A percentile compares a stretch with the other conserved stretches of the same genome.
These are phyloP conservation scores for Rhodotorula sp. DNA, from an alignment of 1,284 basidiomycete species.

Conservation along the genomic window DNA sequence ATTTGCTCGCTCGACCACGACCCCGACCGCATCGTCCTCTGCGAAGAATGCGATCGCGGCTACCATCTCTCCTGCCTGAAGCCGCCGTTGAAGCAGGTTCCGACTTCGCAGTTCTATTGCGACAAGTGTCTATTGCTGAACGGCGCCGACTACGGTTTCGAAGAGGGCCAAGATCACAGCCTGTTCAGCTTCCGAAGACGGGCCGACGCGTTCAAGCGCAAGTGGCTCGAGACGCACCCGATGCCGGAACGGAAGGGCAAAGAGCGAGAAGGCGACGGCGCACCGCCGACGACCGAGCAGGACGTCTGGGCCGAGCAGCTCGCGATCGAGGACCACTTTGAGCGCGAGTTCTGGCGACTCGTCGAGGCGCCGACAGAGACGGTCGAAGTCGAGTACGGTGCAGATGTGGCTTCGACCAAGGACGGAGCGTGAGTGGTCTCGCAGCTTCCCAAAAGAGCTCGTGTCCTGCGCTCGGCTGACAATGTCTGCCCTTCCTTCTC, in stretches of 20 bases:
- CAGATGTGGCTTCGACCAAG: constrained; percentile 95
- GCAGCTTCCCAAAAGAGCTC: no score
- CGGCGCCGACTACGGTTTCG: constrained; percentile 98
- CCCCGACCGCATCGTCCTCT: constrained; percentile 80
- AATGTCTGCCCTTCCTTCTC: not conserved
- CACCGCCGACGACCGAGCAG: not conserved
- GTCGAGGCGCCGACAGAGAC: constrained; percentile 85
- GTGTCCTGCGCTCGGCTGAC: not conserved
- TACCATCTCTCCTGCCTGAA: constrained; percentile 97
- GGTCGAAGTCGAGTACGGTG: constrained; percentile 98
- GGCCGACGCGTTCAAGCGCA: constrained; percentile 78
- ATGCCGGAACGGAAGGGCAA: constrained; percentile 50
- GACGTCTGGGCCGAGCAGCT: constrained; percentile 39
- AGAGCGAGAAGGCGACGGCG: constrained; percentile 16
- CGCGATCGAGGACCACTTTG: constrained; percentile 70
- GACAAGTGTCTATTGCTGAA: constrained; percentile 87
- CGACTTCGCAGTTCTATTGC: constrained; percentile 95
- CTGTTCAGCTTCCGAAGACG: constrained; percentile 88
- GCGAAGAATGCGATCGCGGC: constrained; percentile 94
- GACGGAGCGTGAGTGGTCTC: constrained; percentile 77
- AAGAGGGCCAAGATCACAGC: constrained; percentile 94
- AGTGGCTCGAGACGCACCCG: constrained; percentile 81
- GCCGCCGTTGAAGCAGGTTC: constrained; percentile 78
- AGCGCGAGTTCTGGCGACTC: constrained; percentile 95
- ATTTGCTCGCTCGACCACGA: constrained; percentile 56